Evolutionary conservation across 257 asterid species (phyloP).

Genomic region (Marsdenia floribunda): DNA sequence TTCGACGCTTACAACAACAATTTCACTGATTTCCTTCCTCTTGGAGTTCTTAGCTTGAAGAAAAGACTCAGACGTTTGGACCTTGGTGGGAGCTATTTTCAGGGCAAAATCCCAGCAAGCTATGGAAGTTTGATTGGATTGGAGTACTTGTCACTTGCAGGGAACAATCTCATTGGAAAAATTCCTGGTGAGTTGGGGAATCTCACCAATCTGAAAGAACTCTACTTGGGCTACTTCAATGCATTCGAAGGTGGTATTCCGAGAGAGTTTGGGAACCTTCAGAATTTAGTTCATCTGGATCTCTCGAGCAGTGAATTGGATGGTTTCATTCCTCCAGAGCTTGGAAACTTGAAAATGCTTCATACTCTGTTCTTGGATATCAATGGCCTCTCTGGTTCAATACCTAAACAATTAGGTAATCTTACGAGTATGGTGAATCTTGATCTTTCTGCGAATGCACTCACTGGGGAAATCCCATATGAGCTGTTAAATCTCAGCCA

Average conservation of each 20-base stretch:
- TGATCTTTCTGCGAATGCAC: conserved; percentile 68
- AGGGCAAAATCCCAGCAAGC: conserved; percentile 52
- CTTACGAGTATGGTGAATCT: conserved; percentile 61
- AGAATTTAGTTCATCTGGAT: conserved; percentile 62
- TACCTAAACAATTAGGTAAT: conserved; percentile 76
- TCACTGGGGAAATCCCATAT: conserved; percentile 80
- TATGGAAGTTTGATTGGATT: conserved; percentile 52
- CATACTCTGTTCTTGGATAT: conserved; percentile 63
- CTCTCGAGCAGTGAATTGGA: conserved; percentile 64
- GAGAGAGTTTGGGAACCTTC: conserved; percentile 64
- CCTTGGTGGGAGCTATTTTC: conserved; percentile 77
- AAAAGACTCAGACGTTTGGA: conserved; percentile 67
- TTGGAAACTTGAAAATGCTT: conserved; percentile 58
- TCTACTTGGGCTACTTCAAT: conserved; percentile 76
- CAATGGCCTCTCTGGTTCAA: conserved; percentile 60
- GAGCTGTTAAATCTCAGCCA: conserved; percentile 51
- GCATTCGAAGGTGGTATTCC: conserved; percentile 76
- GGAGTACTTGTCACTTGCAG: conserved; percentile 73
- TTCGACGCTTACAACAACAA: conserved; percentile 84
- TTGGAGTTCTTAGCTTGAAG: conserved; percentile 45
- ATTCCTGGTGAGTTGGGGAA: conserved; percentile 77
- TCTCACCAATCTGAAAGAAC: conserved; percentile 65
- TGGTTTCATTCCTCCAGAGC: conserved; percentile 68
- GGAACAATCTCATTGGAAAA: conserved; percentile 68
- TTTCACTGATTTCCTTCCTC: conserved; percentile 64